Evolutionary conservation across 163 green algal genomes (phyloP).

Genomic region (Smithsoniella earleae): DNA sequence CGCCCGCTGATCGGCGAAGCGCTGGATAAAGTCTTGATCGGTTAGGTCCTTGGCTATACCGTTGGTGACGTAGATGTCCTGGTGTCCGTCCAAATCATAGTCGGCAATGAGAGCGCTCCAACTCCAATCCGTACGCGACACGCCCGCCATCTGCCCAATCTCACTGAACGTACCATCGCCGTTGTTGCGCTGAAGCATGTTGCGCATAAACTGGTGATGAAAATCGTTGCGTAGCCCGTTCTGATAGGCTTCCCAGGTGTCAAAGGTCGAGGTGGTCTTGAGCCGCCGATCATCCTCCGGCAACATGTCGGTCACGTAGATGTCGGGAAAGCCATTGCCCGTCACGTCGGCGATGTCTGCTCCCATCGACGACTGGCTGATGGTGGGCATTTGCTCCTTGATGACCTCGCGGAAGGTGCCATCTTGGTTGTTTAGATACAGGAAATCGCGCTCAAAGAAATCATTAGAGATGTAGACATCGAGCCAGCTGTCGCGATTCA

Average conservation of each 20-base stretch:
- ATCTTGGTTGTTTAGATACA: neutral
- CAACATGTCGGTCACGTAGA: neutral
- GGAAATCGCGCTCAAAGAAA: neutral
- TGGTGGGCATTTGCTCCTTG: neutral
- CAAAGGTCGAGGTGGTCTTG: neutral
- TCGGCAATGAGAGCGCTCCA: neutral
- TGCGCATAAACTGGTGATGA: neutral
- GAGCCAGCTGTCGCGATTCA: neutral
- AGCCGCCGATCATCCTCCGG: neutral
- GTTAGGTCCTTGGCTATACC: neutral
- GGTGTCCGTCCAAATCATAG: neutral
- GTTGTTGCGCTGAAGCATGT: constrained; percentile 3
- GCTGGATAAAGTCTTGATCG: neutral
- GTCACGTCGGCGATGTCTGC: neutral
- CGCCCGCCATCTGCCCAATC: neutral
- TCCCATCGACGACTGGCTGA: neutral
- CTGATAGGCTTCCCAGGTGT: neutral
- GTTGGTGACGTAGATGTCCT: neutral
- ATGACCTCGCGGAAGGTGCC: neutral
- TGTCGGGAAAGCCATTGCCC: neutral
- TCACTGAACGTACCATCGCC: neutral
- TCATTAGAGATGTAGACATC: neutral
- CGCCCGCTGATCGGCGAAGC: no score
- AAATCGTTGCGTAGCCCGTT: neutral
- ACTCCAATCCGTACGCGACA: neutral